Evolutionary conservation across 2,329 filamentous ascomycete species (phyloP).

Genomic region (Pseudocercospora macadamiae): DNA sequence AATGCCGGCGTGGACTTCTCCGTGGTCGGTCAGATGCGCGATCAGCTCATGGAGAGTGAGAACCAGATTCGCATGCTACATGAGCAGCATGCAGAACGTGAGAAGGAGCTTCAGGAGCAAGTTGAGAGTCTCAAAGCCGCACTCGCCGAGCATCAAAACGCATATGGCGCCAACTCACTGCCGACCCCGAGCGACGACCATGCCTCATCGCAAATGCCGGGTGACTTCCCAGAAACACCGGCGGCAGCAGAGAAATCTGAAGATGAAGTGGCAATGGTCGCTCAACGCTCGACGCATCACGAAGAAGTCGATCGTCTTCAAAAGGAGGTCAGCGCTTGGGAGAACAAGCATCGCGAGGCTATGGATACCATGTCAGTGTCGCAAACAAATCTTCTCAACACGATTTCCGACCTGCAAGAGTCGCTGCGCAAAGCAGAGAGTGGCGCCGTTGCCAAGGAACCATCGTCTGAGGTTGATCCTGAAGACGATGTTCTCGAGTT

Average conservation of each 20-base stretch:
- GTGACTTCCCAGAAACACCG: constrained; percentile 44
- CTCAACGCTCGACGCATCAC: constrained; percentile 31
- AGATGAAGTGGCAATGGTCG: constrained; percentile 29
- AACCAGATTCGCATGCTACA: constrained; percentile 73
- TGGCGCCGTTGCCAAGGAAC: neutral
- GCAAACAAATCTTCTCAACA: constrained; percentile 72
- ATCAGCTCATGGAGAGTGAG: constrained; percentile 86
- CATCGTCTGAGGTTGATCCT: constrained; percentile 16
- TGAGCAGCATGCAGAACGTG: constrained; percentile 70
- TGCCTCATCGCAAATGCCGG: constrained; percentile 38
- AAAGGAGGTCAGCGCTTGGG: constrained; percentile 72
- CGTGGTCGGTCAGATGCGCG: constrained; percentile 81
- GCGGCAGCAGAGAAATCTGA: constrained; percentile 35
- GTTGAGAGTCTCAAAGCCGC: constrained; percentile 68
- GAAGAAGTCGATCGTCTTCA: constrained; percentile 67
- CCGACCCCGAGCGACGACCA: constrained; percentile 29
- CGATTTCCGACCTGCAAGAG: constrained; percentile 74
- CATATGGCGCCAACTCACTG: constrained; percentile 21
- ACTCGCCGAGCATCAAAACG: constrained; percentile 43
- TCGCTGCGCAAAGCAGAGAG: constrained; percentile 48
- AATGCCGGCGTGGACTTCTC: constrained; percentile 81
- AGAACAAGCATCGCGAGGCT: constrained; percentile 71
- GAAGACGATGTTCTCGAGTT: constrained; percentile 40
- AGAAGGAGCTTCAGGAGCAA: constrained; percentile 73
- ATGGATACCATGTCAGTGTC: constrained; percentile 72